A percentile compares a stretch with the other conserved stretches of the same genome.
phyloP scores from a whole-genome alignment of 2,329 filamentous ascomycete genomes.

The Aspergillus jensenii region DNA sequence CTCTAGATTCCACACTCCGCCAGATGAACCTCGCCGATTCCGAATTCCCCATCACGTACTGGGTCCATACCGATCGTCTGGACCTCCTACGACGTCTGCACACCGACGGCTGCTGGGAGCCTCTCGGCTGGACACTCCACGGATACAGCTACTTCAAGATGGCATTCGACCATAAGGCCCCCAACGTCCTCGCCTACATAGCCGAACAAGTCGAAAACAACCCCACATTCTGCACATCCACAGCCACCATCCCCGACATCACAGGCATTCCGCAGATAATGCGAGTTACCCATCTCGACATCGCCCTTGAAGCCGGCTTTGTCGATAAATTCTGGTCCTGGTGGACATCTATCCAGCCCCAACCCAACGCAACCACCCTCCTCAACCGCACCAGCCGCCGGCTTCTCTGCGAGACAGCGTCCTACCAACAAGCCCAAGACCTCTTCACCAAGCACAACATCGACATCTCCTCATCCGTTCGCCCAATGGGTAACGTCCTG shows the following conservation, averaged over 20 bases:
- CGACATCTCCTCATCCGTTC: background rate
- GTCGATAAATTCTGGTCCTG: background rate
- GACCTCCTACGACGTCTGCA: background rate
- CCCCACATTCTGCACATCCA: background rate
- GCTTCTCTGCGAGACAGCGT: background rate
- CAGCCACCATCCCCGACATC: background rate
- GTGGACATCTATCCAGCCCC: background rate
- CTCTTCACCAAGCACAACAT: background rate
- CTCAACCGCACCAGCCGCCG: background rate
- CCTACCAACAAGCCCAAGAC: too few relatives aligned
- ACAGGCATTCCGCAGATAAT: background rate
- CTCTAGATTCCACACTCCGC: background rate
- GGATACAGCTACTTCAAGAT: background rate
- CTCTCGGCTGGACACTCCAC: background rate
- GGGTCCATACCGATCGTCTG: background rate
- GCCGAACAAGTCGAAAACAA: background rate
- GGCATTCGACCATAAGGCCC: background rate
- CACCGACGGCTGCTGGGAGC: background rate
- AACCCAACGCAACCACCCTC: background rate
- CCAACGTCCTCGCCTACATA: background rate
- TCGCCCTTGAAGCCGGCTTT: background rate
- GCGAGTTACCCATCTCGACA: background rate
- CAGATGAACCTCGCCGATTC: background rate
- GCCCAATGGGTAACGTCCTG: background rate
- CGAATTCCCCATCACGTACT: background rate